Percentiles rank a stretch among this genome's conserved stretches.
These are phyloP conservation scores for Fistulinella prunicolor DNA, from an alignment of 768 basidiomycete species.

Conservation along the genomic window DNA sequence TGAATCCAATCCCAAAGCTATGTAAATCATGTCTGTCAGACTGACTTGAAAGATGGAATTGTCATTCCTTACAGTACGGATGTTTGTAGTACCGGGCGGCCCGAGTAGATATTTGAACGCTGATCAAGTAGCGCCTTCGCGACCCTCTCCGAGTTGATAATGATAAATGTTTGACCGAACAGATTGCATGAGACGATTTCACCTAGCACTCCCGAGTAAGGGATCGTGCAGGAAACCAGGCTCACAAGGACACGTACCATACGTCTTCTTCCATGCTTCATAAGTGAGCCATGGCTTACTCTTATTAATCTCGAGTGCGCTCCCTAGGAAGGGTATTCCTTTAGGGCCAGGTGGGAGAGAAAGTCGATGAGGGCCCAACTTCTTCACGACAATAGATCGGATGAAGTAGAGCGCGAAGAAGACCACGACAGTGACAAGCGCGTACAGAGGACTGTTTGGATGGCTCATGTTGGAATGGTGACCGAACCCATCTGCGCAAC, in stretches of 20 bases:
- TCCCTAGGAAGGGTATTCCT: conserved; percentile 28
- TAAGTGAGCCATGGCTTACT: conserved; percentile 33
- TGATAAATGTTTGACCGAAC: conserved; percentile 20
- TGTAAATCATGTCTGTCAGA: neutral
- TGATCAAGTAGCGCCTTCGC: conserved; percentile 24
- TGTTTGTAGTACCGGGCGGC: conserved; percentile 10
- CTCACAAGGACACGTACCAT: conserved; percentile 23
- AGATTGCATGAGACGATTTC: conserved; percentile 20
- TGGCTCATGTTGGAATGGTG: conserved; percentile 6
- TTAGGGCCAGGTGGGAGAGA: conserved; percentile 31
- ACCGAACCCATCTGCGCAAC: neutral
- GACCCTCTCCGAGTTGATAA: conserved; percentile 25
- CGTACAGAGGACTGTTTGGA: neutral
- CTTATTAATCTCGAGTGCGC: conserved; percentile 22
- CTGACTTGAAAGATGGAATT: neutral
- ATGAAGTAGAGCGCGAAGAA: conserved; percentile 3
- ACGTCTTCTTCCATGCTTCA: conserved; percentile 27
- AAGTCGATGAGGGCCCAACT: conserved; percentile 12
- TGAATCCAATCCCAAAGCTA: conserved; percentile 27
- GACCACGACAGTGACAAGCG: neutral
- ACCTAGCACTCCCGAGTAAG: conserved; percentile 8
- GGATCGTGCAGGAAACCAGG: neutral
- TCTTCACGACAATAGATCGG: conserved; percentile 1
- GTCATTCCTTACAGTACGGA: conserved; percentile 2
- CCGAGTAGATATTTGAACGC: conserved; percentile 25